Conservation (phyloP, 139 green algal species). For the Picochlorum sp. region DNA sequence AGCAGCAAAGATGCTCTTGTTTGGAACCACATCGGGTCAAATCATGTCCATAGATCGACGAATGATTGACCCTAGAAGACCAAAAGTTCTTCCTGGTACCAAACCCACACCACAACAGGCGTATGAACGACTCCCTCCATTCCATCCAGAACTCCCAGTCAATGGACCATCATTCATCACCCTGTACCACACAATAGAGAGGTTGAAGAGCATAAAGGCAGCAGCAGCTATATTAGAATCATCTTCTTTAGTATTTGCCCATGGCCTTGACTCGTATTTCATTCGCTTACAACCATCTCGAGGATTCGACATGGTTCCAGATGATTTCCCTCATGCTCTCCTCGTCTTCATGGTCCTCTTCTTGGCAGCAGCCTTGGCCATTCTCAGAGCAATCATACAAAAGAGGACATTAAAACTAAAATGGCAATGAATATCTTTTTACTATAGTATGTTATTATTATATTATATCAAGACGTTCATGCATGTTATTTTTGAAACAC, state of each 20-base stretch:
- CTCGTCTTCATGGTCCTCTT: constrained; percentile 66
- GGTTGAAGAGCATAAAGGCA: constrained; percentile 31
- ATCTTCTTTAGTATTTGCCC: constrained; percentile 61
- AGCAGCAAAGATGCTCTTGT: constrained; percentile 76
- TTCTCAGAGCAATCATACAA: constrained; percentile 31
- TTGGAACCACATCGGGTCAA: constrained; percentile 56
- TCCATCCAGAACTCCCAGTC: constrained; percentile 58
- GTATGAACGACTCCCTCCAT: constrained; percentile 82
- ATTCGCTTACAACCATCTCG: constrained; percentile 57
- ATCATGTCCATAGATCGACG: constrained; percentile 83
- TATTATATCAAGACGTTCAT: not conserved
- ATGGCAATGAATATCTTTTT: constrained; percentile 46
- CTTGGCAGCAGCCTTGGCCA: constrained; percentile 39
- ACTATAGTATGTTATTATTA: not conserved
- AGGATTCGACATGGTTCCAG: constrained; percentile 77
- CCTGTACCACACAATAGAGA: constrained; percentile 38
- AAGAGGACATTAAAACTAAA: constrained; percentile 42
- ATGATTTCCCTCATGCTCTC: constrained; percentile 87
- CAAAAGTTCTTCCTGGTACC: constrained; percentile 31
- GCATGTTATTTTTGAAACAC: constrained; percentile 58
- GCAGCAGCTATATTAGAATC: constrained; percentile 71
- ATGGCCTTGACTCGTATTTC: constrained; percentile 73
- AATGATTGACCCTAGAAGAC: constrained; percentile 78
- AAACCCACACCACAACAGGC: constrained; percentile 60
- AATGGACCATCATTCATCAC: constrained; percentile 41